A percentile compares a stretch with the other conserved stretches of the same genome.
phyloP scores from a whole-genome alignment of 148 eudicot species.

The Heliamphora exappendiculata region DNA sequence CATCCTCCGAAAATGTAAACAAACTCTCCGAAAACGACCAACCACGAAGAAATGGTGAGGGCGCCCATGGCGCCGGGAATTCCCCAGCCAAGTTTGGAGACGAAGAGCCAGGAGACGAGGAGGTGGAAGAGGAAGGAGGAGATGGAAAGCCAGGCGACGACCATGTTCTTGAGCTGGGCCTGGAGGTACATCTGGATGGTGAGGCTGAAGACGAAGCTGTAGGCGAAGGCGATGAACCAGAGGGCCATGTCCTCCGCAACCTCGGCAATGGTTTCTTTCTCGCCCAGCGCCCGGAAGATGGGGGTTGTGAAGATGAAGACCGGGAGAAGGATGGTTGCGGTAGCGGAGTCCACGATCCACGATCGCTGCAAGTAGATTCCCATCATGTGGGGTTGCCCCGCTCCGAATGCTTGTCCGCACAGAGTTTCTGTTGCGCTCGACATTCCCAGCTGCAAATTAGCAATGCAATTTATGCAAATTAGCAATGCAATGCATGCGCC shows the following conservation, averaged over 20 bases:
- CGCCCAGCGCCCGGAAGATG: slow-evolving; percentile 41
- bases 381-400: slow-evolving; percentile 58
- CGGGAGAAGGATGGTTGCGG: slow-evolving; percentile 40
- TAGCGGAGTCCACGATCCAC: slow-evolving; percentile 49
- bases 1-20: slow-evolving; percentile 52
- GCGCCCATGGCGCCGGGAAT: slow-evolving; percentile 49
- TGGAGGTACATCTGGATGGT: slow-evolving; percentile 66
- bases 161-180: slow-evolving; percentile 57
- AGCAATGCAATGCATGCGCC: too few species aligned
- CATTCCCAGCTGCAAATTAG: slow-evolving; percentile 53
- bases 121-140: slow-evolving; percentile 33
- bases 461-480: too few species aligned
- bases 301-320: slow-evolving; percentile 43
- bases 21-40: slow-evolving; percentile 40
- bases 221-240: slow-evolving; percentile 55
- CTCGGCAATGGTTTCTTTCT: slow-evolving; percentile 31
- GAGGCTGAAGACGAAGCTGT: slow-evolving; percentile 31
- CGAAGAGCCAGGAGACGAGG: slow-evolving; percentile 50
- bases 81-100: slow-evolving; percentile 29
- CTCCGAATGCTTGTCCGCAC: slow-evolving; percentile 80
- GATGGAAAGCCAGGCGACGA: slow-evolving; percentile 36
- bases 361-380: slow-evolving; percentile 65
- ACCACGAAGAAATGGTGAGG: slow-evolving; percentile 34
- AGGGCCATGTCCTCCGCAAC: slow-evolving; percentile 36
- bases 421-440: slow-evolving; percentile 64